Percentiles rank a stretch among this genome's conserved stretches.
Evolutionary conservation across 352 stramenopile species (phyloP).

Genomic region (Phytophthora rubi): DNA sequence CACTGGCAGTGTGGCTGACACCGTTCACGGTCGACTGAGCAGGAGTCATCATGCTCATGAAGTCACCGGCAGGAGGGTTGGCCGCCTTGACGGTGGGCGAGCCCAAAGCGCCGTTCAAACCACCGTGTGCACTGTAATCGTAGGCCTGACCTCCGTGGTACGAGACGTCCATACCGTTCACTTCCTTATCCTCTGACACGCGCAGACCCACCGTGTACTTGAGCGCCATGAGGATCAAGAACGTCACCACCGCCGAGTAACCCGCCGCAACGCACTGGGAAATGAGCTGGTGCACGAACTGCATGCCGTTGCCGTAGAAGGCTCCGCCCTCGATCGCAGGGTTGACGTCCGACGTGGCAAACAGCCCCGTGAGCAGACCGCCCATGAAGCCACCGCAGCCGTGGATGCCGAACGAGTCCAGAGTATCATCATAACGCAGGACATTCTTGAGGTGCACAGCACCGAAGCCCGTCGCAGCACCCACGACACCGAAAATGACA

Average conservation of each 20-base stretch:
- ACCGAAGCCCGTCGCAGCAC: conserved; percentile 53
- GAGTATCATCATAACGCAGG: conserved; percentile 75
- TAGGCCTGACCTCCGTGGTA: conserved; percentile 72
- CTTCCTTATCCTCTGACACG: conserved; percentile 76
- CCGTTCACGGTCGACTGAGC: conserved; percentile 5
- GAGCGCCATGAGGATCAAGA: conserved; percentile 71
- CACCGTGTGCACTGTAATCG: conserved; percentile 42
- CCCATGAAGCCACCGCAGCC: conserved; percentile 71
- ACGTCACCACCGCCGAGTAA: conserved; percentile 73
- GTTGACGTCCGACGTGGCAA: conserved; percentile 60
- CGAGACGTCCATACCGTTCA: conserved; percentile 74
- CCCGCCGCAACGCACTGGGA: conserved; percentile 58
- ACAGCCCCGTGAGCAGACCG: conserved; percentile 71
- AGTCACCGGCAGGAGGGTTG: conserved; percentile 22
- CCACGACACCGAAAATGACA: conserved; percentile 75
- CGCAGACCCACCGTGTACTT: conserved; percentile 74
- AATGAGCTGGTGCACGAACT: conserved; percentile 59
- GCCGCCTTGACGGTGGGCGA: conserved; percentile 22
- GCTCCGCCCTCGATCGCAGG: conserved; percentile 53
- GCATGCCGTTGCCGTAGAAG: conserved; percentile 54
- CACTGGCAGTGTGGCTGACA: conserved; percentile 9
- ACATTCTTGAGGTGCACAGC: conserved; percentile 68
- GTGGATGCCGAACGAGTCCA: conserved; percentile 82
- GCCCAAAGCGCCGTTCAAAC: not conserved
- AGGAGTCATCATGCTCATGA: conserved; percentile 27